phyloP scores from a whole-genome alignment of 148 eudicot genomes.

The Rhododendron vialii region DNA sequence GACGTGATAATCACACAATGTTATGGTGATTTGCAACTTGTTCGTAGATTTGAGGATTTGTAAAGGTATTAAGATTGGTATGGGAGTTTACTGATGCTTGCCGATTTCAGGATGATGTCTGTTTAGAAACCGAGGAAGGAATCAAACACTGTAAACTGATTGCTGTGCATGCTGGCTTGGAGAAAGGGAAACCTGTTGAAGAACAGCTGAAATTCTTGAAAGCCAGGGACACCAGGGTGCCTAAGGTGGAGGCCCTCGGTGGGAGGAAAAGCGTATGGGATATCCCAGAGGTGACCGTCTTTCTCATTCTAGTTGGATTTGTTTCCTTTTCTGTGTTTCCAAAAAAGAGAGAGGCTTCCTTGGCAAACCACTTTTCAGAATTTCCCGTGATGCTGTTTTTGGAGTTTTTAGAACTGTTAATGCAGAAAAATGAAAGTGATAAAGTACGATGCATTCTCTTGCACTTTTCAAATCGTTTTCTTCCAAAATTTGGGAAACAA shows the following conservation, averaged over 20 bases:
- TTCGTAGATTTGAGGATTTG: not conserved
- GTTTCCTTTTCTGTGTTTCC: not conserved
- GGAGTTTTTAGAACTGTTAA: not conserved
- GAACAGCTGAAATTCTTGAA: slow-evolving; percentile 67
- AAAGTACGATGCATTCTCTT: not conserved
- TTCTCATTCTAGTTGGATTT: not conserved
- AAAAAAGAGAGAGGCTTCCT: not conserved
- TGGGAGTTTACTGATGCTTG: not conserved
- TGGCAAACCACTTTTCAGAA: not conserved
- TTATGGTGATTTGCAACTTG: not conserved
- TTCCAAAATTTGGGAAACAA: not conserved
- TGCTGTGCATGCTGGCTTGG: slow-evolving; percentile 87
- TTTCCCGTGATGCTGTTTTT: not conserved
- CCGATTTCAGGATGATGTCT: slow-evolving; percentile 54
- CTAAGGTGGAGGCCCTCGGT: slow-evolving; percentile 72
- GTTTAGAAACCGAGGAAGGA: slow-evolving; percentile 61
- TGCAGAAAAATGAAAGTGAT: not conserved
- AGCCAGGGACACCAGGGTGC: slow-evolving; percentile 61
- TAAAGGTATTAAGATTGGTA: not conserved
- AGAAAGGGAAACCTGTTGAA: slow-evolving; percentile 47
- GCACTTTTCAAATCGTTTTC: not conserved
- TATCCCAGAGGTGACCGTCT: slow-evolving; percentile 61
- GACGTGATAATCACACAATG: not conserved
- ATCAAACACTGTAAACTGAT: slow-evolving; percentile 57
- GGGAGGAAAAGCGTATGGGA: slow-evolving; percentile 85